Evolutionary conservation across 345 rosid genomes (phyloP).

Genomic region (Eutrema yunnanense): DNA sequence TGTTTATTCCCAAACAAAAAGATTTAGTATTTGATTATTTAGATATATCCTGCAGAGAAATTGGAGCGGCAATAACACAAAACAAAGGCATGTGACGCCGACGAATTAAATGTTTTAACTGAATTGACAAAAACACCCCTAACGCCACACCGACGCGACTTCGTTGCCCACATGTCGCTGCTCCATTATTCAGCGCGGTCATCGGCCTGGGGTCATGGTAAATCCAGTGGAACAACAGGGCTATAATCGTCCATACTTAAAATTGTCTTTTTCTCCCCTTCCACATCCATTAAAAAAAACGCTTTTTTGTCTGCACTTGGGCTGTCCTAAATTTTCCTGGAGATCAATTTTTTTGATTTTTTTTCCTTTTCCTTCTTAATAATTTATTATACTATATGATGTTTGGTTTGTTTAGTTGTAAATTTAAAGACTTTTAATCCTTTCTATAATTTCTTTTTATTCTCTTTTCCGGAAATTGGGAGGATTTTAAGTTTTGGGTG

Average conservation of each 20-base stretch:
- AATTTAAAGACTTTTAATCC: not conserved
- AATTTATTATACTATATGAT: not conserved
- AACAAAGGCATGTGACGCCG: slow-evolving; percentile 27
- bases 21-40: not conserved
- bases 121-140: slow-evolving; percentile 8
- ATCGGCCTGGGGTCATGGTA: slow-evolving; percentile 6
- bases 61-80: slow-evolving; percentile 12
- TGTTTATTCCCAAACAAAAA: not conserved
- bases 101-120: not conserved
- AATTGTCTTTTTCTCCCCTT: slow-evolving; percentile 13
- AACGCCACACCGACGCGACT: slow-evolving; percentile 24
- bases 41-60: not conserved
- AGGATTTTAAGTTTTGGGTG: not conserved
- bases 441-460: no score
- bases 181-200: slow-evolving; percentile 8
- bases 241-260: not conserved
- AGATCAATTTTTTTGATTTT: slow-evolving; percentile 1
- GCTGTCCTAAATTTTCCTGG: slow-evolving; percentile 5
- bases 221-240: not conserved
- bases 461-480: not conserved
- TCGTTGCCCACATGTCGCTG: slow-evolving; percentile 22
- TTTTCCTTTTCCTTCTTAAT: not conserved
- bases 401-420: not conserved
- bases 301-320: slow-evolving; percentile 24
- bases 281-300: slow-evolving; percentile 6